A percentile compares a stretch with the other conserved stretches of the same genome.
These are phyloP conservation scores for Ogataea haglerorum DNA, from an alignment of 805 yeast species.

Conservation along the genomic window DNA sequence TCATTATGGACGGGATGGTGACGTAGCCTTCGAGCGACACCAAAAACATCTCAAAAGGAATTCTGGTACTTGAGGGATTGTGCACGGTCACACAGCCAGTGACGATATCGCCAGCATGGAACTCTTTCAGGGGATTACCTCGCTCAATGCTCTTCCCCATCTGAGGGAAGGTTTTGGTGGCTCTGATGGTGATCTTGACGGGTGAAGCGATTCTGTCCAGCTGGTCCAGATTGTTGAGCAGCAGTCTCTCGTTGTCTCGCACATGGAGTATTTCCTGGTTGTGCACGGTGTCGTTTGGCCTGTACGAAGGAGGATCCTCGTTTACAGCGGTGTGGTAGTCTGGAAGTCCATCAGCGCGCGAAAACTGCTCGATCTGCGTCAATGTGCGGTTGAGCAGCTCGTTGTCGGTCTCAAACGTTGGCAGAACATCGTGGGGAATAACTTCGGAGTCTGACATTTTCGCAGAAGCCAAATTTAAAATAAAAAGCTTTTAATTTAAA, in stretches of 20 bases:
- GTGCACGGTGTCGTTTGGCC: not conserved
- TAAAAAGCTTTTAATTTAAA: not conserved
- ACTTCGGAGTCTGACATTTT: conserved; percentile 14
- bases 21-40: conserved; percentile 49
- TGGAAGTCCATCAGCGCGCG: conserved; percentile 9
- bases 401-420: conserved; percentile 66
- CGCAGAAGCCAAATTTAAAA: not conserved
- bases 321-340: conserved; percentile 18
- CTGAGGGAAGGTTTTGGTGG: conserved; percentile 42
- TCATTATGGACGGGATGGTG: conserved; percentile 19
- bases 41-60: conserved; percentile 58
- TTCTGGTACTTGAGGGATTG: conserved; percentile 36
- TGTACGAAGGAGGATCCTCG: conserved; percentile 7
- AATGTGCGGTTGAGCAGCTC: conserved; percentile 26
- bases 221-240: conserved; percentile 23
- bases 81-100: conserved; percentile 49
- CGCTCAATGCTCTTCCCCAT: conserved; percentile 21
- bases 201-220: conserved; percentile 22
- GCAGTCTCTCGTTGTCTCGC: conserved; percentile 17
- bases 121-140: conserved; percentile 44
- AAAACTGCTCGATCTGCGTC: conserved; percentile 12
- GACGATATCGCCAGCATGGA: conserved; percentile 59
- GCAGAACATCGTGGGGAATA: conserved; percentile 51
- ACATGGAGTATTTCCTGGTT: conserved; percentile 1
- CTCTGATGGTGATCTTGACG: conserved; percentile 22